Percentiles rank a stretch among this genome's conserved stretches.
Conservation (phyloP, 495 filamentous ascomycete species). For the Daldinia bambusicola region DNA sequence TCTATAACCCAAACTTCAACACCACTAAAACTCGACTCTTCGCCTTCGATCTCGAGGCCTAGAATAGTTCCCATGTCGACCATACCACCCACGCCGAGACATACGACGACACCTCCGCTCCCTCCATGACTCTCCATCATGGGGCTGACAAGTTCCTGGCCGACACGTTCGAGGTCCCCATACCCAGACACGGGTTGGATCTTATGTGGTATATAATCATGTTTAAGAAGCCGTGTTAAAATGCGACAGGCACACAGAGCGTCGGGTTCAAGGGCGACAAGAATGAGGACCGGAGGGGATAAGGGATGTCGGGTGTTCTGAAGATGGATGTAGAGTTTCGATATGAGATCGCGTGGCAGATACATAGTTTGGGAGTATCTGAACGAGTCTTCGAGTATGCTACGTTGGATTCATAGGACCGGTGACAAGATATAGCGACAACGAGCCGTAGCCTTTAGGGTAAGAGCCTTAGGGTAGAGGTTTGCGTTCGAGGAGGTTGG, state of each 20-base stretch:
- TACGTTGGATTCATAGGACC: conserved; percentile 48
- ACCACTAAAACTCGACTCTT: conserved; percentile 69
- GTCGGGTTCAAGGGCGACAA: conserved; percentile 94
- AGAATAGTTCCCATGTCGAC: conserved; percentile 83
- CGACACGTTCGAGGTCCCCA: conserved; percentile 82
- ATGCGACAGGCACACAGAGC: conserved; percentile 96
- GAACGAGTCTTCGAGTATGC: conserved; percentile 49
- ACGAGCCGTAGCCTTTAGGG: not conserved
- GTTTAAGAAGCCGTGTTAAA: conserved; percentile 86
- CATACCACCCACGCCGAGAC: conserved; percentile 89
- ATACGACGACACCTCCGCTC: conserved; percentile 86
- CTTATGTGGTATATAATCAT: conserved; percentile 98
- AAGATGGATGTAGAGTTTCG: conserved; percentile 89
- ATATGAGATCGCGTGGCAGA: conserved; percentile 88
- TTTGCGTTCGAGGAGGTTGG: conserved; percentile 1
- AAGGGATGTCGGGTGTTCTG: conserved; percentile 81
- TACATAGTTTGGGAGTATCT: conserved; percentile 73
- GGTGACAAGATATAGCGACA: conserved; percentile 32
- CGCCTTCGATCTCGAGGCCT: conserved; percentile 68
- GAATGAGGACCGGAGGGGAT: conserved; percentile 88
- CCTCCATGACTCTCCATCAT: conserved; percentile 86
- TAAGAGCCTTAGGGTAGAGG: not conserved
- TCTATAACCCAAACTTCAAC: conserved; percentile 97
- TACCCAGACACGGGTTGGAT: conserved; percentile 95
- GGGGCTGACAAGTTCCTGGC: conserved; percentile 77